These are phyloP conservation scores for Carex littledalei DNA, from an alignment of 176 grass and related monocot genomes.

Conservation along the genomic window DNA sequence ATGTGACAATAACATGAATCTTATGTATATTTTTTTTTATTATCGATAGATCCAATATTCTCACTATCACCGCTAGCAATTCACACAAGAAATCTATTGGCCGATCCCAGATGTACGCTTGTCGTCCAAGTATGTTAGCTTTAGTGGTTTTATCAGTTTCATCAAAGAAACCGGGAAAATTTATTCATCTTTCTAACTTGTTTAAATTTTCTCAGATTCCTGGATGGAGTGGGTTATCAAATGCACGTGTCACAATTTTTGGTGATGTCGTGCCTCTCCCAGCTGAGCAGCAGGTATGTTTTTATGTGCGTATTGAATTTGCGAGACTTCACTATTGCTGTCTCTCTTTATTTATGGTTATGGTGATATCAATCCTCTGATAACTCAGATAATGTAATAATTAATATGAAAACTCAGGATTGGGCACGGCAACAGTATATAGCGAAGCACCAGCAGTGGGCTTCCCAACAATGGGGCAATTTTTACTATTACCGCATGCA, in stretches of 20 bases:
- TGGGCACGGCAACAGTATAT: conserved; percentile 94
- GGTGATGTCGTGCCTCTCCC: conserved; percentile 84
- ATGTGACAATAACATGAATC: background rate
- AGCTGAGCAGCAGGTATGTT: conserved; percentile 64
- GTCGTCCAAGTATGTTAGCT: conserved; percentile 73
- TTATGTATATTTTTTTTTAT: conserved; percentile 19
- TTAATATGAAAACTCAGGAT: conserved; percentile 40
- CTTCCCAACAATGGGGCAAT: conserved; percentile 98
- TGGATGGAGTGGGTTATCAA: conserved; percentile 96
- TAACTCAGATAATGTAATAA: background rate
- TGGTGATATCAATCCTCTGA: background rate
- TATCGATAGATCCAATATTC: conserved; percentile 78
- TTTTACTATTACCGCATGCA: conserved; percentile 99
- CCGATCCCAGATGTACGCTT: conserved; percentile 90
- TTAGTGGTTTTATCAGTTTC: conserved; percentile 16
- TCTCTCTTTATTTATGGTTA: background rate
- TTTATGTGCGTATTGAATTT: background rate
- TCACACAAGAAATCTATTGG: conserved; percentile 87
- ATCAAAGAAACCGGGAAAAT: background rate
- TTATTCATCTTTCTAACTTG: background rate
- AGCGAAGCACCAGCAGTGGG: conserved; percentile 96
- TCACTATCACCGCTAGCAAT: conserved; percentile 91
- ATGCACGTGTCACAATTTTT: conserved; percentile 97
- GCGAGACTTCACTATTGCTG: background rate
- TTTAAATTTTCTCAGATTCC: conserved; percentile 47